Percentiles rank a stretch among this genome's conserved stretches.
Evolutionary conservation across 192 early-diverging fungal genomes (phyloP).

Genomic region (Rhizophagus clarus): DNA sequence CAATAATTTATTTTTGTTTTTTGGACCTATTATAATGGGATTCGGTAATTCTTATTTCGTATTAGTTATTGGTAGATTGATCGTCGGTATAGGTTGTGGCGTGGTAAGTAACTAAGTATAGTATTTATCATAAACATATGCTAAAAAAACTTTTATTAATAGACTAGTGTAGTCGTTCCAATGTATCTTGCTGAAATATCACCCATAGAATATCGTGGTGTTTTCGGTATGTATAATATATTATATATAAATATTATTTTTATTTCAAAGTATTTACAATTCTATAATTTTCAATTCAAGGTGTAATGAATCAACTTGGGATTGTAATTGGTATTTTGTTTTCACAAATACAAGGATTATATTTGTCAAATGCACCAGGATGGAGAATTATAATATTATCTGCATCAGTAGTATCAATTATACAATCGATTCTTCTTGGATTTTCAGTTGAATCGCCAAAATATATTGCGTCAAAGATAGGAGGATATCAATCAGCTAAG

Average conservation of each 20-base stretch:
- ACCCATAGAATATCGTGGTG: slow-evolving; percentile 68
- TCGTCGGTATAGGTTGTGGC: slow-evolving; percentile 79
- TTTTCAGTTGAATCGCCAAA: slow-evolving; percentile 84
- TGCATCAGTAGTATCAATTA: slow-evolving; percentile 57
- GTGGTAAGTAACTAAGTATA: slow-evolving; percentile 39
- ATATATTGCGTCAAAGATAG: slow-evolving; percentile 57
- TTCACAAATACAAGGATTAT: slow-evolving; percentile 70
- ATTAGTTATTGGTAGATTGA: slow-evolving; percentile 68
- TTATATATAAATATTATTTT: not conserved
- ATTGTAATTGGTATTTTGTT: slow-evolving; percentile 81
- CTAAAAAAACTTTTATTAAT: not conserved
- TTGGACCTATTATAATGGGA: slow-evolving; percentile 66
- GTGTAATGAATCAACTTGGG: slow-evolving; percentile 83
- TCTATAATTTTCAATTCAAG: slow-evolving; percentile 22
- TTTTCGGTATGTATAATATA: slow-evolving; percentile 55
- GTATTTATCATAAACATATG: not conserved
- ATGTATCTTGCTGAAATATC: slow-evolving; percentile 80
- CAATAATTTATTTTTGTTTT: slow-evolving; percentile 65
- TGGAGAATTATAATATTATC: slow-evolving; percentile 79
- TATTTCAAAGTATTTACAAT: not conserved
- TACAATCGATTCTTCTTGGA: slow-evolving; percentile 68
- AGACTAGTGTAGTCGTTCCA: slow-evolving; percentile 71
- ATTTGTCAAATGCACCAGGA: slow-evolving; percentile 54
- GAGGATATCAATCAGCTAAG: slow-evolving; percentile 53
- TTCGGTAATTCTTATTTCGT: slow-evolving; percentile 51